These are phyloP conservation scores for Emmonsiellopsis sp. DNA, from an alignment of 2,329 filamentous ascomycete genomes.

Conservation along the genomic window DNA sequence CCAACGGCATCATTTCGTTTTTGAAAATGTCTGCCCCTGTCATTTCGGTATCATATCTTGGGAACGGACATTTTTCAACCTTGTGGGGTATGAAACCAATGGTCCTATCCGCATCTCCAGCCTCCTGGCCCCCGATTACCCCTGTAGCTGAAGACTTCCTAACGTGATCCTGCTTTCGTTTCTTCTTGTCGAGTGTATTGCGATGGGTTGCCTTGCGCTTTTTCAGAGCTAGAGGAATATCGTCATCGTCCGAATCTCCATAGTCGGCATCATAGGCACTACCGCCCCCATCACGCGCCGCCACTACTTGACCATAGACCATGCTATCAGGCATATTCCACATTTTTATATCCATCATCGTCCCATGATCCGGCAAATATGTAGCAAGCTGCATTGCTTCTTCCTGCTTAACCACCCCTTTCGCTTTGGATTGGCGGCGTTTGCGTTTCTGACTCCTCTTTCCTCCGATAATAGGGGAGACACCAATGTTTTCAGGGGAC, in stretches of 20 bases:
- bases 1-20: neutral
- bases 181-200: neutral
- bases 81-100: neutral
- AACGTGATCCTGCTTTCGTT: neutral
- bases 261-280: constrained; percentile 1
- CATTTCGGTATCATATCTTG: neutral
- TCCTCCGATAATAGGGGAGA: neutral
- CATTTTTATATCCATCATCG: too few species aligned
- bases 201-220: constrained; percentile 3
- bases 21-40: neutral
- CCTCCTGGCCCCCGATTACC: neutral
- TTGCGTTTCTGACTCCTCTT: constrained; percentile 1
- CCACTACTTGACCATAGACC: neutral
- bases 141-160: neutral
- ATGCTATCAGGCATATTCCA: neutral
- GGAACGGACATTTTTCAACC: neutral
- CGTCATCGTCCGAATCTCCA: constrained; percentile 10
- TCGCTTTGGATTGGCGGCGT: neutral
- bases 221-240: constrained; percentile 11
- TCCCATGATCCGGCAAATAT: too few species aligned
- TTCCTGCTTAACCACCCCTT: neutral
- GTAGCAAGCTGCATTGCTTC: neutral
- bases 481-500: neutral
- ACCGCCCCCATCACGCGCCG: neutral
- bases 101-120: neutral